Evolutionary conservation across 2,329 filamentous ascomycete species (phyloP).

Genomic region (Nemania sp.): DNA sequence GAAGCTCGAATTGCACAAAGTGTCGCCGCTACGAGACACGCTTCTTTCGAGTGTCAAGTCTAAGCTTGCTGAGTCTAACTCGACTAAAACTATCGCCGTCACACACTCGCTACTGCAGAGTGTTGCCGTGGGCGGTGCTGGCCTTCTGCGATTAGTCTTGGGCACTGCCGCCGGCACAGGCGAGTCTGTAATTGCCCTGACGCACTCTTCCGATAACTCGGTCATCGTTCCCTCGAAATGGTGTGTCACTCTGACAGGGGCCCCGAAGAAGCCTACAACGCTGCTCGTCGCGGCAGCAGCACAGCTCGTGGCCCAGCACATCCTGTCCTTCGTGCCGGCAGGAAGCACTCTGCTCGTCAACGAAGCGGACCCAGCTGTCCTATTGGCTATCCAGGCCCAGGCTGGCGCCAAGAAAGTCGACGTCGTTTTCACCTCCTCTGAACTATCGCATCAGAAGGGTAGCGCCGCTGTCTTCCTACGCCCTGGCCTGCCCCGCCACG

Average conservation of each 20-base stretch:
- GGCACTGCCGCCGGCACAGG: not conserved
- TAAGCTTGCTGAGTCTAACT: no score
- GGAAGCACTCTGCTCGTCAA: constrained; percentile 4
- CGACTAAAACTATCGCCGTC: not conserved
- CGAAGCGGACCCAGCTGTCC: not conserved
- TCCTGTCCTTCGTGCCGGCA: not conserved
- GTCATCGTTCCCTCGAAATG: constrained; percentile 2
- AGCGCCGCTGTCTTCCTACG: not conserved
- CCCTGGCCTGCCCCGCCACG: not conserved
- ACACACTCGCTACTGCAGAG: not conserved
- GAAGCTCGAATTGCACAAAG: not conserved
- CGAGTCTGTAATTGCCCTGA: not conserved
- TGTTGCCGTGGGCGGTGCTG: not conserved
- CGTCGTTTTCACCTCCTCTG: not conserved
- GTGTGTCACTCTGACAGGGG: not conserved
- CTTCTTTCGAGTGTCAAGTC: no score
- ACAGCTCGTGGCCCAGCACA: not conserved
- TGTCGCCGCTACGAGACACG: not conserved
- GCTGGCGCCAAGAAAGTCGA: not conserved
- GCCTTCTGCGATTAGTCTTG: constrained; percentile 1
- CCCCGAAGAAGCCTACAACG: not conserved
- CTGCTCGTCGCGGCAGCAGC: constrained; percentile 2
- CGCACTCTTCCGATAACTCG: not conserved
- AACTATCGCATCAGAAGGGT: not conserved
- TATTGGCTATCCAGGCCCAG: not conserved